A percentile compares a stretch with the other conserved stretches of the same genome.
Evolutionary conservation across 2,329 filamentous ascomycete species (phyloP).

Genomic region (Fusarium nanum): DNA sequence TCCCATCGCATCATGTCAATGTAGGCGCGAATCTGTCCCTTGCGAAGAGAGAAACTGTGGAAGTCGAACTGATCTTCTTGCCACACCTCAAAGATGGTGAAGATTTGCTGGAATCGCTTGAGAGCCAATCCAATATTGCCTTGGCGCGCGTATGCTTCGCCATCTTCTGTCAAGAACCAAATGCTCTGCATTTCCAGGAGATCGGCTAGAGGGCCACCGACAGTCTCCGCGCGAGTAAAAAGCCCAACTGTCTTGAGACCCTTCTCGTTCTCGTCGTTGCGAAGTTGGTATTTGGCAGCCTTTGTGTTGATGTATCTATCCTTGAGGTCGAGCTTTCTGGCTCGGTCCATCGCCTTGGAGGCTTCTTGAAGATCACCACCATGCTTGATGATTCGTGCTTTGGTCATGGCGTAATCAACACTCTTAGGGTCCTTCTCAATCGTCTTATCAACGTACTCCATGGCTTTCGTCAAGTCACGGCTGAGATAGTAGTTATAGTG

Average conservation of each 20-base stretch:
- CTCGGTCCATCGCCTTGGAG: conserved; percentile 87
- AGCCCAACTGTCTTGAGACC: conserved; percentile 90
- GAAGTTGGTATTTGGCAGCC: conserved; percentile 93
- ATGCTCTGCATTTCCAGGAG: conserved; percentile 98
- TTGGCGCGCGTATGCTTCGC: conserved; percentile 85
- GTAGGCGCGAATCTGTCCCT: conserved; percentile 94
- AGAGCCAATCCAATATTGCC: conserved; percentile 86
- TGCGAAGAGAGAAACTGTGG: conserved; percentile 96
- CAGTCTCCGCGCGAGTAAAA: conserved; percentile 91
- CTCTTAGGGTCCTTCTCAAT: conserved; percentile 82
- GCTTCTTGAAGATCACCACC: conserved; percentile 82
- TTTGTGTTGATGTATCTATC: conserved; percentile 99
- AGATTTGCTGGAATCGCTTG: conserved; percentile 89
- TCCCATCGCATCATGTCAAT: conserved; percentile 98
- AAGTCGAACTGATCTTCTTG: conserved; percentile 99
- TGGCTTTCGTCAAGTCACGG: conserved; percentile 84
- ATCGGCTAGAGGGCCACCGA: conserved; percentile 88
- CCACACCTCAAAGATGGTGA: conserved; percentile 96
- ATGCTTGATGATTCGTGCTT: conserved; percentile 95
- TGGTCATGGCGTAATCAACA: conserved; percentile 94
- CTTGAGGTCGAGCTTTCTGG: conserved; percentile 84
- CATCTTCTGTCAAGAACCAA: conserved; percentile 97
- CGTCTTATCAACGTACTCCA: conserved; percentile 84
- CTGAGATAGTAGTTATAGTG: conserved; percentile 95
- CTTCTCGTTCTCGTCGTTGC: conserved; percentile 89